phyloP scores from a whole-genome alignment of 2,329 filamentous ascomycete species.

The Tolypocladium guangdongense region DNA sequence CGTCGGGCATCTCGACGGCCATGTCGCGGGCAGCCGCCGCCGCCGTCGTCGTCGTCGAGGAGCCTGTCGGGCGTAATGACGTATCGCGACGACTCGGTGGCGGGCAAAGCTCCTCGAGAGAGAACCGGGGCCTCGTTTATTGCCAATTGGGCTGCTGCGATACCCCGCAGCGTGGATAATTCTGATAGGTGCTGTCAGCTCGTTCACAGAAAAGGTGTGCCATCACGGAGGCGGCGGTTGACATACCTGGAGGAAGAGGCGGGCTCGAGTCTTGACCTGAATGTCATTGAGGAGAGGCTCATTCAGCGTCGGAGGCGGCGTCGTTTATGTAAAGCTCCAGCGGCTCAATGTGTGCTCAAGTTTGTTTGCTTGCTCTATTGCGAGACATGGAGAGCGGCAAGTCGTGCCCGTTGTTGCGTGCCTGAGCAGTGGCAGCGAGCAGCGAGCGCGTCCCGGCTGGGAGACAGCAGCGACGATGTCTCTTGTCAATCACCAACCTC shows the following conservation, averaged over 20 bases:
- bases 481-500: not conserved
- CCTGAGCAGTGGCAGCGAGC: too few relatives aligned
- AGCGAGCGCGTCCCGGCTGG: too few relatives aligned
- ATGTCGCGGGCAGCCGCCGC: not conserved
- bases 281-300: not conserved
- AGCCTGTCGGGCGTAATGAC: not conserved
- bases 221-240: not conserved
- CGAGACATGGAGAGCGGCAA: not conserved
- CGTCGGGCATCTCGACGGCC: constrained; percentile 2
- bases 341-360: not conserved
- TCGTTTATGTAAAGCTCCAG: not conserved
- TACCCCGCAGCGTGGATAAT: not conserved
- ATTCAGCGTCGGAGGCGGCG: not conserved
- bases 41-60: not conserved
- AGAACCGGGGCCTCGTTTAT: too few relatives aligned
- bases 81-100: not conserved
- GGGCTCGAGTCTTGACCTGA: not conserved
- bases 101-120: not conserved
- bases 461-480: too few relatives aligned
- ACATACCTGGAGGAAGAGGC: not conserved
- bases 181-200: not conserved
- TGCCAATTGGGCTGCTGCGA: not conserved
- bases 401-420: not conserved
- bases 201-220: not conserved
- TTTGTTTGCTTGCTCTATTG: not conserved